Evolutionary conservation across 139 green algal genomes (phyloP).

Genomic region (Auxenochlorella pyrenoidosa): DNA sequence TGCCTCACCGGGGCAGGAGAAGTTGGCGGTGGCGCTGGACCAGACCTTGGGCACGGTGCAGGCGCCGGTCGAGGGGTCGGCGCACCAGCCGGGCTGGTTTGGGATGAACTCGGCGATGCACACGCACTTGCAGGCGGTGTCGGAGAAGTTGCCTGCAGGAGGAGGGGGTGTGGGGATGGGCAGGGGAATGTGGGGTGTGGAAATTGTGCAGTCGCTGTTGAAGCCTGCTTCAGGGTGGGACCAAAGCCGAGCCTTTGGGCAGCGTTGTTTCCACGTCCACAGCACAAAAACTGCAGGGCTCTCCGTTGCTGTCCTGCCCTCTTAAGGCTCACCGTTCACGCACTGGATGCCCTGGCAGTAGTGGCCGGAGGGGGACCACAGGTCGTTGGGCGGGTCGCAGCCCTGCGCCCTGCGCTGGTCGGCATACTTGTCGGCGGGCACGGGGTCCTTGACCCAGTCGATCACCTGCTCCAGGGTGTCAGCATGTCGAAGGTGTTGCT

Average conservation of each 20-base stretch:
- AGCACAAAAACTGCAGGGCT: no score
- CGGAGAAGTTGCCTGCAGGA: conserved; percentile 28
- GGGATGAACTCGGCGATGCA: conserved; percentile 18
- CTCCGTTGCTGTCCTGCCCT: no score
- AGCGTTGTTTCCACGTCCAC: no score
- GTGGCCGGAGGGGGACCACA: conserved; percentile 29
- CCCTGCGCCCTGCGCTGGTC: neutral
- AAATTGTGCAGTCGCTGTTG: no score
- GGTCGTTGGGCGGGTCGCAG: conserved; percentile 29
- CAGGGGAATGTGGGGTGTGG: no score
- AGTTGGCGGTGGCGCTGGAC: neutral
- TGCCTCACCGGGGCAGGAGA: conserved; percentile 15
- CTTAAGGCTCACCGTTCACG: conserved; percentile 14
- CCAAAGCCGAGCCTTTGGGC: neutral
- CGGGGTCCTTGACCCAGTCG: conserved; percentile 39
- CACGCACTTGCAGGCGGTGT: conserved; percentile 22
- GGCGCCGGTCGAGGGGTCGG: conserved; percentile 13
- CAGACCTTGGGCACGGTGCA: conserved; percentile 41
- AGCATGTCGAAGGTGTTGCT: no score
- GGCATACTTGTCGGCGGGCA: conserved; percentile 7
- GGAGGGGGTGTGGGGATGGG: neutral
- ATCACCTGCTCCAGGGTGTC: conserved; percentile 6
- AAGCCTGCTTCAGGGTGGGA: no score
- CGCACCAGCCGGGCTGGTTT: conserved; percentile 28
- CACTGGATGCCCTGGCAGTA: conserved; percentile 22